Evolutionary conservation across 2,329 filamentous ascomycete species (phyloP).

Genomic region (Didymella pomorum): DNA sequence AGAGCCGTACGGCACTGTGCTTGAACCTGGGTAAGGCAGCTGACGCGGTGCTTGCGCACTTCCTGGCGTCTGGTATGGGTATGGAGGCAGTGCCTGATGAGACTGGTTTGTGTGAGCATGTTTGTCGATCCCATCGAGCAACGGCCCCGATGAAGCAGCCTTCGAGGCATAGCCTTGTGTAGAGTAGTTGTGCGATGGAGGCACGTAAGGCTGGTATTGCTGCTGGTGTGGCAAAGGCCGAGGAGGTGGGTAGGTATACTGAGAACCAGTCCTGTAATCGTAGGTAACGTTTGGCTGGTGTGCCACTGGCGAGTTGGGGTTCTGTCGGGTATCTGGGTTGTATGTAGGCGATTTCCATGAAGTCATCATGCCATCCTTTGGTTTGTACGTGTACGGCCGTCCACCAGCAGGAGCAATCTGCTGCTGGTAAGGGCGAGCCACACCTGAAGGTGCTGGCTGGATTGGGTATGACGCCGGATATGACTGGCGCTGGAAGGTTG

Average conservation of each 20-base stretch:
- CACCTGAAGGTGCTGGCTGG: slow-evolving; percentile 54
- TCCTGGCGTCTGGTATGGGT: slow-evolving; percentile 33
- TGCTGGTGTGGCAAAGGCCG: slow-evolving; percentile 26
- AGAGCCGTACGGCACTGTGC: slow-evolving; percentile 25
- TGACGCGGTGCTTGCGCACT: slow-evolving; percentile 25
- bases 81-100: slow-evolving; percentile 32
- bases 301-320: slow-evolving; percentile 49
- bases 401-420: slow-evolving; percentile 27
- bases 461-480: slow-evolving; percentile 52
- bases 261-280: slow-evolving; percentile 40
- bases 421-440: slow-evolving; percentile 45
- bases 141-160: slow-evolving; percentile 29
- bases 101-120: slow-evolving; percentile 38
- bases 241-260: slow-evolving; percentile 34
- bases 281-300: slow-evolving; percentile 50
- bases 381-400: slow-evolving; percentile 47
- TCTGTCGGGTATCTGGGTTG: slow-evolving; percentile 46
- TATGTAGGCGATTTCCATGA: slow-evolving; percentile 43
- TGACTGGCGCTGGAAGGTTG: slow-evolving; percentile 38
- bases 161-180: slow-evolving; percentile 36
- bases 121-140: slow-evolving; percentile 36
- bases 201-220: slow-evolving; percentile 40
- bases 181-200: slow-evolving; percentile 37
- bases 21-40: slow-evolving; percentile 30
- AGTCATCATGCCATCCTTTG: slow-evolving; percentile 36